A percentile compares a stretch with the other conserved stretches of the same genome.
phyloP scores from a whole-genome alignment of 2,329 filamentous ascomycete genomes.

The Trichoderma breve region DNA sequence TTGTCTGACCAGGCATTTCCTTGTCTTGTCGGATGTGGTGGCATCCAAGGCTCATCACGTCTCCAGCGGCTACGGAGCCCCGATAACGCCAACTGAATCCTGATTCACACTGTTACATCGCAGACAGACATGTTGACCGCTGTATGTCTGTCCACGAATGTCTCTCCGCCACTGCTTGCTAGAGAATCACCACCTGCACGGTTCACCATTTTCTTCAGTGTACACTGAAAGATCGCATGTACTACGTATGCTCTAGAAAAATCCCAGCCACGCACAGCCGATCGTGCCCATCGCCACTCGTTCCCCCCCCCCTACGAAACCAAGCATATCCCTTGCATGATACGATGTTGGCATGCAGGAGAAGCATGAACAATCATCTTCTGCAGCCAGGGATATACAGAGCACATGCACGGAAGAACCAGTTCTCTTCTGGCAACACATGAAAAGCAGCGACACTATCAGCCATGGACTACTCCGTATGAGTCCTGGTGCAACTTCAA shows the following conservation, averaged over 20 bases:
- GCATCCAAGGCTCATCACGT: background rate
- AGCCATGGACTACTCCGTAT: background rate
- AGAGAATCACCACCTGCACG: background rate
- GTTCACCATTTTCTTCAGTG: background rate
- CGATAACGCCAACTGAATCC: background rate
- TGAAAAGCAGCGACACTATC: background rate
- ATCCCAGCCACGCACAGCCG: background rate
- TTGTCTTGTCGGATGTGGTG: slow-evolving; percentile 15
- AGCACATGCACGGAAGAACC: background rate
- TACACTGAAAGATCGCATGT: background rate
- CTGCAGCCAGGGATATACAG: background rate
- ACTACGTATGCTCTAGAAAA: background rate
- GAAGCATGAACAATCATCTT: background rate
- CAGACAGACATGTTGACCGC: background rate
- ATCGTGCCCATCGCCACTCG: background rate
- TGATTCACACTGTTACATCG: background rate
- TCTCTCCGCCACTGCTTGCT: background rate
- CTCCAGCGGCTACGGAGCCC: background rate
- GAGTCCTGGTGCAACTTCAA: background rate
- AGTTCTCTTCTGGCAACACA: background rate
- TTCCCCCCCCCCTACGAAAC: background rate
- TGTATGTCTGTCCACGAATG: background rate
- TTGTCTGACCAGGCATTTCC: slow-evolving; percentile 2
- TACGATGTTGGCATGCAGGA: background rate
- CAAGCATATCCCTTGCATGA: background rate